Base-by-base conservation (phyloP, 352 stramenopile species). In the Phytophthora cactorum region DNA sequence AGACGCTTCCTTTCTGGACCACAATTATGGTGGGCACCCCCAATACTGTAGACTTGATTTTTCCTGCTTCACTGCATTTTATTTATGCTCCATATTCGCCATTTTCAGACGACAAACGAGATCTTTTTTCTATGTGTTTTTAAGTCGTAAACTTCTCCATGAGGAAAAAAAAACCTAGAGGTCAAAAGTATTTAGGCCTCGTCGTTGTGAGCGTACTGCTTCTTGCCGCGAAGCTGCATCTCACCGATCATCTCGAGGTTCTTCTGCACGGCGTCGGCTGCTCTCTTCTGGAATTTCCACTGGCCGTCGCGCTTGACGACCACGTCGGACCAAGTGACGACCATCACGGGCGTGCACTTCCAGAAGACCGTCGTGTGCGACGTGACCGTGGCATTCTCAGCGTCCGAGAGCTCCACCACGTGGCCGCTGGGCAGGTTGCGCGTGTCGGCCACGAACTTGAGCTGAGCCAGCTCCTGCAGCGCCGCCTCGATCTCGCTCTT, bases 191-290 rank as follows among this genome's bases (percentile, higher is more conserved):
- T 52, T 72, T 71, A 82, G 15, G 72, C 67, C 51, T 81, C 76
- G 55, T 89, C 82, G 68, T 89, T 82, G 71, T 82, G 79, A 45
- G 84, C 70, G 70, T 95, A 95, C 70, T 92, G 85, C 83, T 95
- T 95, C 84, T 95, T 95, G 70, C 87, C 87, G 44, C 85, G 85
- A 47, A 95, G 72, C 64, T 95, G 87, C 87, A 95, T 95, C 72
- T 95, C 87, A 28, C 82, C 87, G 61, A 95, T 92, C 80, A 93
- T 92, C 72, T 95, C 87, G 66, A 95, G 77, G 73, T 95, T 93
- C 76, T 95, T 95, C 74, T 95, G 87, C 72, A 95, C 82, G 43
- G 85, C 77, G 38, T 95, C 81, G 53, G 84, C 86, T 68, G 71
- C 66, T 44, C 87, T 82, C 54, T 80, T 75, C 71, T 90, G 76